These are phyloP conservation scores for Cocos nucifera DNA, from an alignment of 176 grass and related monocot species.

Conservation along the genomic window DNA sequence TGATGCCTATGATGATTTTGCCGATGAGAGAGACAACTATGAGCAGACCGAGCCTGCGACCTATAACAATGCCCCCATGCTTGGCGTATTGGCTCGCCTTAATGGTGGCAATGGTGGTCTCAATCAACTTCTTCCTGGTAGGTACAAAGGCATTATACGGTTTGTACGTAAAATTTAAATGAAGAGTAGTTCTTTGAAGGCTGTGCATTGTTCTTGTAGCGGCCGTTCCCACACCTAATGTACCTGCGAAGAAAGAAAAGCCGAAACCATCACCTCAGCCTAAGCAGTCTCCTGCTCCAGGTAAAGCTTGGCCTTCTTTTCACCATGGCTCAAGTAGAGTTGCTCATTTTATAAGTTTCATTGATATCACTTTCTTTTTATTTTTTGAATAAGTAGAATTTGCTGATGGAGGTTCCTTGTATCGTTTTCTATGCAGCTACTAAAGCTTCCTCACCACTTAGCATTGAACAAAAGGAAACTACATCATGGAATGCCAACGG, in stretches of 20 bases:
- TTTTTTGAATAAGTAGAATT: background rate
- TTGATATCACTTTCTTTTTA: background rate
- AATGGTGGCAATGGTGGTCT: conserved; percentile 39
- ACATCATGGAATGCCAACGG: conserved; percentile 44
- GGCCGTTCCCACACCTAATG: background rate
- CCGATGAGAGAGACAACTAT: conserved; percentile 74
- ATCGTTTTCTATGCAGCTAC: conserved; percentile 17
- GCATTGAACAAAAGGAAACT: conserved; percentile 43
- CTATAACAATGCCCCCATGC: conserved; percentile 82
- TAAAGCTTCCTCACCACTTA: conserved; percentile 21
- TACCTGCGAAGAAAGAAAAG: conserved; percentile 22
- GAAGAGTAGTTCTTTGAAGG: background rate
- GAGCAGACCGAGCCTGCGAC: conserved; percentile 82
- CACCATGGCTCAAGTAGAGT: background rate
- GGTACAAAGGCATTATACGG: background rate
- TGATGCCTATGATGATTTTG: conserved; percentile 53
- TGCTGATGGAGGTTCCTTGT: background rate
- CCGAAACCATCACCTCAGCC: conserved; percentile 17
- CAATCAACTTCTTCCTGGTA: conserved; percentile 29
- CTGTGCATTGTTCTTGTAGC: conserved; percentile 12
- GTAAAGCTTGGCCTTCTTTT: conserved; percentile 18
- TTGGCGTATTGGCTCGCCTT: conserved; percentile 64
- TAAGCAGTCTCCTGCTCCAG: conserved; percentile 20
- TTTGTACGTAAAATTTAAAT: background rate
- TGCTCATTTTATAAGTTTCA: background rate